Base-by-base conservation (phyloP, 2,329 filamentous ascomycete species). In the Tricladium varicosporioides region DNA sequence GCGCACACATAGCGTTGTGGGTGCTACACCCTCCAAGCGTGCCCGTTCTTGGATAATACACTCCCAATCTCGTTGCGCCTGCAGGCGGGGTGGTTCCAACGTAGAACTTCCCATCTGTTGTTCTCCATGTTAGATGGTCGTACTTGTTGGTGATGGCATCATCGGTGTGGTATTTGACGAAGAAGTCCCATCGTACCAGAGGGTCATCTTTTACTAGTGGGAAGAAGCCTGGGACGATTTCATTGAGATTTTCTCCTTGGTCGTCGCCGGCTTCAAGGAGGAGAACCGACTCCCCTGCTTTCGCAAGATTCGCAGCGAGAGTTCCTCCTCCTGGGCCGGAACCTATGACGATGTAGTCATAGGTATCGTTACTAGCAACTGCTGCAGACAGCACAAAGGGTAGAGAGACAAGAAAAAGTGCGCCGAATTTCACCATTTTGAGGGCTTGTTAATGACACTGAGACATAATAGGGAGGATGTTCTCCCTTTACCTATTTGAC, bases 221-320 rank as follows among this genome's bases (percentile, higher is more conserved):
- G 53, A 75, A 73, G 59, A 78, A 73, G 2, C 75, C 78, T 16
- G 81, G 80, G 3, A 82, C 74, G 16, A 74, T 72, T 62, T 78
- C 73, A 56, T 76, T 73, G 57, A 73, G 67, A 22, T 68, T 62
- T 18, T 54, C 56, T 15, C 74, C 76, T 61, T 81, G 74, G 60
- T 83, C 79, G 60, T 80, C 77, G 49, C 79, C 80, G 36, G 79
- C 80, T 62, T 82, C 80, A 31, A 82, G 74, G 5, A 82, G 72
- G n/a, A 82, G 74, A 9, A 79, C 78, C 61, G 74, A 78, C 68
- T 76, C 74, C 43, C 80, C 80, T 27, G 76, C 77, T 47, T 77
- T 73, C 5, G 80, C 80, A 48, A 82, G 74, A 49, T 78, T 72
- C 43, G 76, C 74, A 33, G 80, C 77, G 8, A 81, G 64, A 42